Evolutionary conservation across 129 eudicot genomes (phyloP).

Genomic region (Escallonia rubra): DNA sequence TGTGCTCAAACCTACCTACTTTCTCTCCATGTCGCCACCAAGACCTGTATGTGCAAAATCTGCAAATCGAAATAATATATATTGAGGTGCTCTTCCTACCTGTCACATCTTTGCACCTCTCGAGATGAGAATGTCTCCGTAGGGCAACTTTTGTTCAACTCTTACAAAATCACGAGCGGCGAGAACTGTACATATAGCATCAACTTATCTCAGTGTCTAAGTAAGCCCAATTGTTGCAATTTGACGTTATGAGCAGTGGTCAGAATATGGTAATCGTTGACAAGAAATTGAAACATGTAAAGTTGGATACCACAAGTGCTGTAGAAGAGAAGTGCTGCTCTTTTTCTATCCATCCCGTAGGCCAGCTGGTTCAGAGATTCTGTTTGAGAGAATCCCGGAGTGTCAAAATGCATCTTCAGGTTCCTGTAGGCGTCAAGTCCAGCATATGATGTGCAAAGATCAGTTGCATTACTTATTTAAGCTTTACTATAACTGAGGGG

Average conservation of each 20-base stretch:
- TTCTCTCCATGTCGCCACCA: background rate
- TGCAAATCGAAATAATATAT: background rate
- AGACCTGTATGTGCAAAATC: background rate
- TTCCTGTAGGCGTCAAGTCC: conserved; percentile 46
- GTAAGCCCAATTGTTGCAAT: background rate
- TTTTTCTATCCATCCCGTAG: conserved; percentile 61
- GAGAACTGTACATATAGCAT: conserved; percentile 56
- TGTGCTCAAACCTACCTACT: background rate
- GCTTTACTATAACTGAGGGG: background rate
- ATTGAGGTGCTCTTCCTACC: background rate
- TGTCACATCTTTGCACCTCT: conserved; percentile 75
- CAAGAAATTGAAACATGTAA: background rate
- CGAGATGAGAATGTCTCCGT: conserved; percentile 67
- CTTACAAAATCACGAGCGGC: conserved; percentile 51
- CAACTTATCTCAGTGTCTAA: background rate
- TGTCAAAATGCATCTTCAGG: conserved; percentile 75
- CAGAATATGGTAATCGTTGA: background rate
- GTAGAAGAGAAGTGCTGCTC: conserved; percentile 82
- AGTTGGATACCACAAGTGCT: conserved; percentile 64
- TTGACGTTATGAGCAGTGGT: background rate
- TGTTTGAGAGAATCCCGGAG: conserved; percentile 52
- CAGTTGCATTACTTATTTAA: background rate
- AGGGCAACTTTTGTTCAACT: conserved; percentile 61
- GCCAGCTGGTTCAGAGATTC: conserved; percentile 79
- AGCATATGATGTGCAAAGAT: too few species aligned